A percentile compares a stretch with the other conserved stretches of the same genome.
Evolutionary conservation across 768 basidiomycete genomes (phyloP).

Genomic region (Auricularia heimuer): DNA sequence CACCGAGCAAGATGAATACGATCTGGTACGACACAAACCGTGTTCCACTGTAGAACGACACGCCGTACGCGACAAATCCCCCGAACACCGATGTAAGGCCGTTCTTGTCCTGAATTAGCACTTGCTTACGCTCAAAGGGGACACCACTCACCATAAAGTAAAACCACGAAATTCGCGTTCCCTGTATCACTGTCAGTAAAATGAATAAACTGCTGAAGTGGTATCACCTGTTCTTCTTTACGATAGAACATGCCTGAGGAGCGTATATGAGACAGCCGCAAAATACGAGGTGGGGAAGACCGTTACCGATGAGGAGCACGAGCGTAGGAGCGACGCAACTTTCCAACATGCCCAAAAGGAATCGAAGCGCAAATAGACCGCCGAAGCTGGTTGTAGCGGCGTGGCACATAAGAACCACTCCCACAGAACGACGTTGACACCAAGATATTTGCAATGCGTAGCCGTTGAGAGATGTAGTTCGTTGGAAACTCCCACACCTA

Average conservation of each 20-base stretch:
- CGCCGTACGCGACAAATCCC: slow-evolving; percentile 51
- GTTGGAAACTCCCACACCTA: slow-evolving; percentile 58
- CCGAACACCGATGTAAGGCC: slow-evolving; percentile 51
- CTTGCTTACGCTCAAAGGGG: neutral
- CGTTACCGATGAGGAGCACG: slow-evolving; percentile 40
- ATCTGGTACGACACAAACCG: slow-evolving; percentile 49
- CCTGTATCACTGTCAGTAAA: slow-evolving; percentile 22
- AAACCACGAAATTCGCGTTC: slow-evolving; percentile 51
- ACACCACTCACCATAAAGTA: slow-evolving; percentile 45
- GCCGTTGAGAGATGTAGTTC: slow-evolving; percentile 53
- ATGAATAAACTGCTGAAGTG: neutral
- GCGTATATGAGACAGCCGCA: neutral
- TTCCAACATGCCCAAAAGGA: slow-evolving; percentile 59
- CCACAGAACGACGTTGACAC: slow-evolving; percentile 54
- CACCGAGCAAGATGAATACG: slow-evolving; percentile 51
- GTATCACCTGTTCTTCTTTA: slow-evolving; percentile 48
- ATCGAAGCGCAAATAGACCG: slow-evolving; percentile 52
- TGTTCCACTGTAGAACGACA: slow-evolving; percentile 43
- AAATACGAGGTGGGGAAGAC: too few species aligned
- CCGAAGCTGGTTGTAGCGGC: slow-evolving; percentile 46
- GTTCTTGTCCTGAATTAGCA: slow-evolving; percentile 28
- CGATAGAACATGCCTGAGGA: slow-evolving; percentile 45
- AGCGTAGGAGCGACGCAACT: slow-evolving; percentile 54
- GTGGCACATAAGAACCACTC: slow-evolving; percentile 49
- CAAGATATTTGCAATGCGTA: slow-evolving; percentile 50